These are phyloP conservation scores for Solanum hybrid DNA, from an alignment of 305 asterid species.

Conservation along the genomic window DNA sequence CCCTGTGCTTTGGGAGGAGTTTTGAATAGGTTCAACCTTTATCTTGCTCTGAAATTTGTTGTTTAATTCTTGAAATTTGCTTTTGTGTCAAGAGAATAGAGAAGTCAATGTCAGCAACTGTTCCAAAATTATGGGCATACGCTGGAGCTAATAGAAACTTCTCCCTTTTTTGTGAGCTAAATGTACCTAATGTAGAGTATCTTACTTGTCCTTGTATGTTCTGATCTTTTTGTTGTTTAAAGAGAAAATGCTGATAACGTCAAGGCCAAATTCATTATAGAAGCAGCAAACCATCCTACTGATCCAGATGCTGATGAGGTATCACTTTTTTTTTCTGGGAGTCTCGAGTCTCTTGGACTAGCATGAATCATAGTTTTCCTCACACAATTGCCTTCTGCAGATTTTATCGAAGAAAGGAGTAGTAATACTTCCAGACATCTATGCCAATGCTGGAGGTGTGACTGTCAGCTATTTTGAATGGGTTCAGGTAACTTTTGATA, in stretches of 20 bases:
- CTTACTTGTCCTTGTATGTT: neutral
- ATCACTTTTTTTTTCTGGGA: neutral
- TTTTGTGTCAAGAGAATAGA: neutral
- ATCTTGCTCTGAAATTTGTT: neutral
- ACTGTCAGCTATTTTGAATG: slow-evolving; percentile 96
- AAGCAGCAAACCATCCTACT: slow-evolving; percentile 90
- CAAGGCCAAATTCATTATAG: slow-evolving; percentile 66
- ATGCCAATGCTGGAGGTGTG: slow-evolving; percentile 88
- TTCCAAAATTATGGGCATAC: neutral
- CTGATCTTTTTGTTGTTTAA: slow-evolving; percentile 11
- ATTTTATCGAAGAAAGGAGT: slow-evolving; percentile 79
- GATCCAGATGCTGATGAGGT: slow-evolving; percentile 98
- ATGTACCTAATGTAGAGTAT: neutral
- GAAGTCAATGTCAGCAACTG: neutral
- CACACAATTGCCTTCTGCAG: slow-evolving; percentile 28
- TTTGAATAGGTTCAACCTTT: slow-evolving; percentile 47
- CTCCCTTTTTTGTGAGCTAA: neutral
- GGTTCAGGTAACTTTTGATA: slow-evolving; percentile 65
- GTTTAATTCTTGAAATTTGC: neutral
- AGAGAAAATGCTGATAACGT: slow-evolving; percentile 77
- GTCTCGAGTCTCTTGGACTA: neutral
- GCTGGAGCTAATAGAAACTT: neutral
- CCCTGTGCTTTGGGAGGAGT: slow-evolving; percentile 97
- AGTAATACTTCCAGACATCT: slow-evolving; percentile 75
- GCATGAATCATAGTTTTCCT: neutral